phyloP scores from a whole-genome alignment of 148 eudicot genomes.

The Chenopodium berlandieri region DNA sequence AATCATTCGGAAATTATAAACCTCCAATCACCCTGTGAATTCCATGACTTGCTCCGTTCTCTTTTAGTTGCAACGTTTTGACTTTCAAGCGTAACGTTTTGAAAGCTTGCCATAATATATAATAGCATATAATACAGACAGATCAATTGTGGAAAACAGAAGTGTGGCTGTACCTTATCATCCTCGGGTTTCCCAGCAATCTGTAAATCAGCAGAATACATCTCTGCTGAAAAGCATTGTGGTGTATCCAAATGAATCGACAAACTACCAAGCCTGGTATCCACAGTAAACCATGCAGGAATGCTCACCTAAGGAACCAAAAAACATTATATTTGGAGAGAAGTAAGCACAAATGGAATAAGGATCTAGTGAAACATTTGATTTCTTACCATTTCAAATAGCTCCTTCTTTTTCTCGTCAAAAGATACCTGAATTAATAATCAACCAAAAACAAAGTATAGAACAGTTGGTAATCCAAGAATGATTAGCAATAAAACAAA shows the following conservation, averaged over 20 bases:
- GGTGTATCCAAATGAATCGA: conserved; percentile 92
- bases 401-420: conserved; percentile 82
- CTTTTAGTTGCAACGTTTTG: no score
- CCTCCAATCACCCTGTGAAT: background rate
- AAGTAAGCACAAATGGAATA: conserved; percentile 7
- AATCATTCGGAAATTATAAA: background rate
- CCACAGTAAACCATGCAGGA: conserved; percentile 93
- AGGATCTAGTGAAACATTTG: conserved; percentile 7
- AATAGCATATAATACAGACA: background rate
- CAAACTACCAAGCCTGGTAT: conserved; percentile 93
- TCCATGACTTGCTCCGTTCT: background rate
- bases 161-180: conserved; percentile 67
- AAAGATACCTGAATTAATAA: conserved; percentile 61
- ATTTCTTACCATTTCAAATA: conserved; percentile 84
- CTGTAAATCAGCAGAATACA: conserved; percentile 90
- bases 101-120: no score
- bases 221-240: conserved; percentile 98
- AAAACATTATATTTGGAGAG: conserved; percentile 9
- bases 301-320: conserved; percentile 68
- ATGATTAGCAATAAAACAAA: background rate
- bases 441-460: conserved; percentile 6
- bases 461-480: conserved; percentile 6
- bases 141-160: background rate
- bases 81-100: no score
- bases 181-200: conserved; percentile 88